A percentile compares a stretch with the other conserved stretches of the same genome.
Evolutionary conservation across 1,139 yeast genomes (phyloP).

Genomic region (Kurtzmaniella quercitrusa): DNA sequence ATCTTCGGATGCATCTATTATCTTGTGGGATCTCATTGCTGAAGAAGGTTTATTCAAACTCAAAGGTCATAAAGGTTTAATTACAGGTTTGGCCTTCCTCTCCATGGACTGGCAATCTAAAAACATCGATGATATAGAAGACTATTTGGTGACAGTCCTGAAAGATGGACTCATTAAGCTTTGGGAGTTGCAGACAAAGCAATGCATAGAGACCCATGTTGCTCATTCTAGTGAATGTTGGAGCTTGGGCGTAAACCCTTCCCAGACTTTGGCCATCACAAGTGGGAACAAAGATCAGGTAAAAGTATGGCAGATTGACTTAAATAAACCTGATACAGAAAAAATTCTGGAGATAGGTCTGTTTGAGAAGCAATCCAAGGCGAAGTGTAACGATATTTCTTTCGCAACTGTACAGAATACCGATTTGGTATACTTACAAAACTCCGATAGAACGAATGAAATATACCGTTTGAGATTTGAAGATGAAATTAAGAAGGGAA

Average conservation of each 20-base stretch:
- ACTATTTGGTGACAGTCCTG: constrained; percentile 70
- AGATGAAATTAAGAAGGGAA: constrained; percentile 79
- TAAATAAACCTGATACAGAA: constrained; percentile 44
- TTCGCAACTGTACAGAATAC: constrained; percentile 38
- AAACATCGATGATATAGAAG: constrained; percentile 52
- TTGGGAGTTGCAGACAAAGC: constrained; percentile 90
- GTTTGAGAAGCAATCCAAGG: constrained; percentile 74
- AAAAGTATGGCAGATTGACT: constrained; percentile 73
- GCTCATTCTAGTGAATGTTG: constrained; percentile 95
- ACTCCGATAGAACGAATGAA: constrained; percentile 79
- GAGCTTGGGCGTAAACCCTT: constrained; percentile 55
- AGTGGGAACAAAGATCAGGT: constrained; percentile 79
- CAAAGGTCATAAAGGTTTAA: constrained; percentile 85
- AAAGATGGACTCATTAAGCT: constrained; percentile 89
- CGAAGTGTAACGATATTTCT: constrained; percentile 62
- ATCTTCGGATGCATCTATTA: constrained; percentile 75
- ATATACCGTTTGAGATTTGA: constrained; percentile 70
- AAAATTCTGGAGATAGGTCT: constrained; percentile 62
- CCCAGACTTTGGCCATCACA: constrained; percentile 51
- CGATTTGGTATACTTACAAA: constrained; percentile 64
- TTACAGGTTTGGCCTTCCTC: constrained; percentile 64
- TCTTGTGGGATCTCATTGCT: constrained; percentile 92
- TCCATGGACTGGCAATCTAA: constrained; percentile 28
- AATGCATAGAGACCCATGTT: constrained; percentile 89
- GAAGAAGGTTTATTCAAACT: constrained; percentile 86